A percentile compares a stretch with the other conserved stretches of the same genome.
Conservation (phyloP, 257 asterid genomes). For the Solanum ossicruentum region DNA sequence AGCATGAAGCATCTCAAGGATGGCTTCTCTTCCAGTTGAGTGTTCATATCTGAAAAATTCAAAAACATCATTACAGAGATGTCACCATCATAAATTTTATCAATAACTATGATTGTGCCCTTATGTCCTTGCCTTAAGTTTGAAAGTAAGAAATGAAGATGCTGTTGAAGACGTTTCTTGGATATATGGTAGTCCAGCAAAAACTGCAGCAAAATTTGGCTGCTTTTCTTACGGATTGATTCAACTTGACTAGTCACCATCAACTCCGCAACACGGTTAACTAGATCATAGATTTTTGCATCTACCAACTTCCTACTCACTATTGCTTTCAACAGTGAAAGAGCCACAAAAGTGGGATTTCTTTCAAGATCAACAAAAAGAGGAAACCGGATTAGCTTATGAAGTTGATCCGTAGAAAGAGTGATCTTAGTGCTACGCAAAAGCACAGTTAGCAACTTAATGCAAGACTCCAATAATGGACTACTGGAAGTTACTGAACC, state of each 20-base stretch:
- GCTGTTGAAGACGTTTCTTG: constrained; percentile 61
- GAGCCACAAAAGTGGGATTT: constrained; percentile 65
- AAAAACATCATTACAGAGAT: not conserved
- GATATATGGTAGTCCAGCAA: constrained; percentile 67
- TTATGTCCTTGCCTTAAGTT: constrained; percentile 51
- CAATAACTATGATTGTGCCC: not conserved
- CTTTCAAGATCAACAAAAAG: constrained; percentile 75
- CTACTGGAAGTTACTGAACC: constrained; percentile 45
- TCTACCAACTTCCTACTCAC: constrained; percentile 60
- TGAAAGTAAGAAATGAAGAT: constrained; percentile 55
- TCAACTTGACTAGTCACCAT: constrained; percentile 85
- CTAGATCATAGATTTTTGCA: constrained; percentile 72
- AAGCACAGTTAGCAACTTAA: constrained; percentile 62
- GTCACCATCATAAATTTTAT: not conserved
- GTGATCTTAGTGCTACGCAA: constrained; percentile 53
- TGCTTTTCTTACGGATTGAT: constrained; percentile 67
- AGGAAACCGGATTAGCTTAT: constrained; percentile 75
- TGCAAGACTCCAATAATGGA: constrained; percentile 70
- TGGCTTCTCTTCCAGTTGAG: constrained; percentile 82
- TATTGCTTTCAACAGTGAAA: constrained; percentile 75
- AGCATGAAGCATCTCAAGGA: constrained; percentile 86
- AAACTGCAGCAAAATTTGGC: constrained; percentile 73
- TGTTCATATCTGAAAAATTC: constrained; percentile 58
- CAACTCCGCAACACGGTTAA: constrained; percentile 57
- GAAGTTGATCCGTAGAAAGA: constrained; percentile 66